These are phyloP conservation scores for Candida frijolesensis DNA, from an alignment of 1,139 yeast species.

Conservation along the genomic window DNA sequence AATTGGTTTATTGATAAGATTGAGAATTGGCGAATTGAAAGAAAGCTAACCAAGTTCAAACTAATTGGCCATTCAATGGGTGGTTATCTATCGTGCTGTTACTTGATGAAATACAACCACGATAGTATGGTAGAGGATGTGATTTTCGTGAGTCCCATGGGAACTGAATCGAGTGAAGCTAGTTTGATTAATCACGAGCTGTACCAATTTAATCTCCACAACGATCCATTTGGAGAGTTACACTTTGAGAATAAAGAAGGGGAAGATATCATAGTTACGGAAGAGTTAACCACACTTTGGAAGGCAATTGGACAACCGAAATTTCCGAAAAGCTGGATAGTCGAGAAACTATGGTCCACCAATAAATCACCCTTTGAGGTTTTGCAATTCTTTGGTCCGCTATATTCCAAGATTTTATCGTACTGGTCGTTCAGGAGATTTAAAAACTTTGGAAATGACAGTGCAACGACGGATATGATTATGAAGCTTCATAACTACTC, in stretches of 20 bases:
- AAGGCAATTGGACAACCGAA: constrained; percentile 39
- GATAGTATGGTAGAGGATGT: constrained; percentile 29
- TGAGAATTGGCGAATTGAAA: constrained; percentile 38
- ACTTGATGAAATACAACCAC: constrained; percentile 41
- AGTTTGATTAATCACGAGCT: constrained; percentile 38
- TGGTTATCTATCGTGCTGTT: constrained; percentile 43
- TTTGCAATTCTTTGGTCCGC: constrained; percentile 41
- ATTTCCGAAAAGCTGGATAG: constrained; percentile 38
- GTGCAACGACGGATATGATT: constrained; percentile 23
- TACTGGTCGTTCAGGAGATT: constrained; percentile 48
- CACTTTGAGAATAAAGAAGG: constrained; percentile 20
- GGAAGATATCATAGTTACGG: constrained; percentile 22
- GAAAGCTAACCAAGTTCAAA: constrained; percentile 30
- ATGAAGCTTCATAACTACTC: constrained; percentile 45
- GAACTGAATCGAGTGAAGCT: constrained; percentile 42
- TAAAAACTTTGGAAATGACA: constrained; percentile 26
- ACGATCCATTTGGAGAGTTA: constrained; percentile 33
- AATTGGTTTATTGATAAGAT: constrained; percentile 47
- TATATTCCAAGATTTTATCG: constrained; percentile 43
- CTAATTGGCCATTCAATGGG: constrained; percentile 50
- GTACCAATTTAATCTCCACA: constrained; percentile 38
- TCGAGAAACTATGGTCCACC: constrained; percentile 41
- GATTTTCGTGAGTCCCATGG: constrained; percentile 47
- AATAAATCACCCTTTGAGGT: constrained; percentile 45
- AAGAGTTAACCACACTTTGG: constrained; percentile 38